phyloP scores from a whole-genome alignment of 352 stramenopile genomes.

The Globisporangium spiculum region DNA sequence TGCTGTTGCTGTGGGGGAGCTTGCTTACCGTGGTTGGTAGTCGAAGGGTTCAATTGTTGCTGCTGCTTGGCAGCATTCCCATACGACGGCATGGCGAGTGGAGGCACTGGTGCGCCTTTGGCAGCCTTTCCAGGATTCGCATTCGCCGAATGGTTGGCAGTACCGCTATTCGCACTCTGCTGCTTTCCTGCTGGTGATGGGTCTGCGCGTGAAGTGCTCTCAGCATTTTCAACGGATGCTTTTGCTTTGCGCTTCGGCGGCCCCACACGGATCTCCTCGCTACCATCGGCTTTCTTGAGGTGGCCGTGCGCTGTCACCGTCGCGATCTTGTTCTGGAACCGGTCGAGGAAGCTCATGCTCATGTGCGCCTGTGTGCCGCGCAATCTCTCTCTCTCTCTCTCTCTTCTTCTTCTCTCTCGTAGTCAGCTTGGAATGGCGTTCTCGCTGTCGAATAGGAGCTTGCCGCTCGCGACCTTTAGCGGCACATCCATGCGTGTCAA shows the following conservation, averaged over 20 bases:
- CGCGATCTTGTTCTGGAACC: constrained; percentile 82
- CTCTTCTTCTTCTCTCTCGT: background rate
- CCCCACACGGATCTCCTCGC: constrained; percentile 77
- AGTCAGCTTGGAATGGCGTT: background rate
- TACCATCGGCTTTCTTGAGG: constrained; percentile 74
- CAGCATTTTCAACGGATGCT: background rate
- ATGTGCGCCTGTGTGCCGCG: background rate
- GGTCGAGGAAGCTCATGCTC: constrained; percentile 77
- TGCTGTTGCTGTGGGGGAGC: constrained; percentile 4
- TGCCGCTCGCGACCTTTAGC: background rate
- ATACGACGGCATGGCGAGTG: constrained; percentile 6
- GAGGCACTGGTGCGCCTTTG: constrained; percentile 11
- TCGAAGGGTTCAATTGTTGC: constrained; percentile 8
- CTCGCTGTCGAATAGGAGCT: background rate
- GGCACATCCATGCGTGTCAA: background rate
- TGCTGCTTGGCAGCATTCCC: constrained; percentile 14
- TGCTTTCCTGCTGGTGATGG: constrained; percentile 12
- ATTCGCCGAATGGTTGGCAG: background rate
- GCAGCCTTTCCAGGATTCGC: background rate
- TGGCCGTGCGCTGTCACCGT: constrained; percentile 78
- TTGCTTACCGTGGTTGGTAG: constrained; percentile 15
- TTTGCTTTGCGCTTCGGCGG: constrained; percentile 49
- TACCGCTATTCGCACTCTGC: constrained; percentile 19
- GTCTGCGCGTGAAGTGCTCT: background rate
- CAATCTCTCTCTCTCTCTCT: background rate